A percentile compares a stretch with the other conserved stretches of the same genome.
These are phyloP conservation scores for Coemansia sp. DNA, from an alignment of 192 early-diverging fungal genomes.

Conservation along the genomic window DNA sequence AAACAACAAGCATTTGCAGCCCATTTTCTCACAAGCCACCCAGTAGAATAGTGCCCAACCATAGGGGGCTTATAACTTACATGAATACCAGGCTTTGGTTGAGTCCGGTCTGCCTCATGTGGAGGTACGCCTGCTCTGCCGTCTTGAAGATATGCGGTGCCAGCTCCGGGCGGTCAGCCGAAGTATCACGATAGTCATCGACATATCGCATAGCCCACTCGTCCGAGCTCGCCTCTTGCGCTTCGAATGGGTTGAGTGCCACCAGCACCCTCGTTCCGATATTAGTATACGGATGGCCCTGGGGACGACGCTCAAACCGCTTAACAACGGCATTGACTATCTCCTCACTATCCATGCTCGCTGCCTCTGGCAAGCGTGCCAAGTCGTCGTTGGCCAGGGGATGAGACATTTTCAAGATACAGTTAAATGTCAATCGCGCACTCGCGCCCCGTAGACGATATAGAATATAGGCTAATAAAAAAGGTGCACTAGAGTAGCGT, in stretches of 20 bases:
- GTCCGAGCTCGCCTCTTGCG: conserved; percentile 58
- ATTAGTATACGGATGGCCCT: conserved; percentile 63
- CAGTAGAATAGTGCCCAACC: conserved; percentile 45
- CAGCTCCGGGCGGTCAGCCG: conserved; percentile 39
- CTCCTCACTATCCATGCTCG: conserved; percentile 40
- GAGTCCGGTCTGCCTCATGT: conserved; percentile 68
- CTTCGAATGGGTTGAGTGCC: conserved; percentile 65
- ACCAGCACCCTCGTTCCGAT: conserved; percentile 69
- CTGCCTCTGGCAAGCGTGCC: conserved; percentile 41
- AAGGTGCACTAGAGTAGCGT: background rate
- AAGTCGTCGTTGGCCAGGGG: conserved; percentile 41
- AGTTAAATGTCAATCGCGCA: background rate
- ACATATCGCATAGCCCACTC: conserved; percentile 70
- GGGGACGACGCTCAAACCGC: conserved; percentile 47
- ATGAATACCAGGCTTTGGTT: conserved; percentile 69
- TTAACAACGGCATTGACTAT: conserved; percentile 47
- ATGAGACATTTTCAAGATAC: conserved; percentile 15
- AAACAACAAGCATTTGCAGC: background rate
- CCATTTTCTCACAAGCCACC: conserved; percentile 1
- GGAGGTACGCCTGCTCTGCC: conserved; percentile 71
- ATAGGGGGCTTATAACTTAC: conserved; percentile 16
- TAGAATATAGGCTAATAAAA: too few relatives aligned
- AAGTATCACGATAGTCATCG: conserved; percentile 67
- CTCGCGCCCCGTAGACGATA: conserved; percentile 1
- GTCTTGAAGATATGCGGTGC: conserved; percentile 69